A percentile compares a stretch with the other conserved stretches of the same genome.
phyloP scores from a whole-genome alignment of 2,329 filamentous ascomycete species.

The Fusarium haematococcum region DNA sequence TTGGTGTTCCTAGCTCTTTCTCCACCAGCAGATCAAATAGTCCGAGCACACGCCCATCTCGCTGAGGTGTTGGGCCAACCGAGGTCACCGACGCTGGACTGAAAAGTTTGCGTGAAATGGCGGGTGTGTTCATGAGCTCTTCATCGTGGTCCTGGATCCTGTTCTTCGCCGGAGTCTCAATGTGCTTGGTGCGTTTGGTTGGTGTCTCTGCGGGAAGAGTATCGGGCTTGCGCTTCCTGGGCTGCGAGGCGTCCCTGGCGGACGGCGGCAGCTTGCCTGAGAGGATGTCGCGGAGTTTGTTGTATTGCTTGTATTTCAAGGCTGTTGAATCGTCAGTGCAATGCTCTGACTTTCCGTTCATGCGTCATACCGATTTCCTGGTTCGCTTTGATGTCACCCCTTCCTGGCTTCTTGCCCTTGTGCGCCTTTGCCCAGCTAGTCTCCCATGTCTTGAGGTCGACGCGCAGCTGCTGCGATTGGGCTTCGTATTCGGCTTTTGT shows the following conservation, averaged over 20 bases:
- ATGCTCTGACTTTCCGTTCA: neutral
- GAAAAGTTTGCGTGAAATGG: constrained; percentile 68
- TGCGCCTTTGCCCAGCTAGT: constrained; percentile 72
- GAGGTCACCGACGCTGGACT: constrained; percentile 69
- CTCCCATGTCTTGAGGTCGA: constrained; percentile 81
- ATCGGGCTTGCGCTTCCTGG: constrained; percentile 57
- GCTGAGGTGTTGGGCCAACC: constrained; percentile 83
- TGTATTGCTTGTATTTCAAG: constrained; percentile 82
- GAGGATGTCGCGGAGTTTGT: constrained; percentile 70
- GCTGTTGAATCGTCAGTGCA: constrained; percentile 55
- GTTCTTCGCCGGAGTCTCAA: constrained; percentile 61
- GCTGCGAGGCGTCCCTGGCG: constrained; percentile 51
- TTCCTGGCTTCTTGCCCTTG: constrained; percentile 74
- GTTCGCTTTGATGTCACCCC: constrained; percentile 82
- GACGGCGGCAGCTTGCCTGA: constrained; percentile 62
- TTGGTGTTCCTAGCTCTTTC: constrained; percentile 62
- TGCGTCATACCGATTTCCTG: constrained; percentile 72
- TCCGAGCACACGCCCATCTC: constrained; percentile 80
- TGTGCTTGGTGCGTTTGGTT: constrained; percentile 62
- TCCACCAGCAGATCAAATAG: constrained; percentile 78
- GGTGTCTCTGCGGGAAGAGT: constrained; percentile 57
- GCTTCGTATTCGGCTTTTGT: constrained; percentile 60
- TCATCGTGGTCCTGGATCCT: constrained; percentile 49
- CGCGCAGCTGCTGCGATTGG: constrained; percentile 68
- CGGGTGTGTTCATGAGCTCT: constrained; percentile 66